Evolutionary conservation across 768 basidiomycete genomes (phyloP), one percentile per base, ranked within the genome.

Genomic region (Crucibulum laeve): DNA sequence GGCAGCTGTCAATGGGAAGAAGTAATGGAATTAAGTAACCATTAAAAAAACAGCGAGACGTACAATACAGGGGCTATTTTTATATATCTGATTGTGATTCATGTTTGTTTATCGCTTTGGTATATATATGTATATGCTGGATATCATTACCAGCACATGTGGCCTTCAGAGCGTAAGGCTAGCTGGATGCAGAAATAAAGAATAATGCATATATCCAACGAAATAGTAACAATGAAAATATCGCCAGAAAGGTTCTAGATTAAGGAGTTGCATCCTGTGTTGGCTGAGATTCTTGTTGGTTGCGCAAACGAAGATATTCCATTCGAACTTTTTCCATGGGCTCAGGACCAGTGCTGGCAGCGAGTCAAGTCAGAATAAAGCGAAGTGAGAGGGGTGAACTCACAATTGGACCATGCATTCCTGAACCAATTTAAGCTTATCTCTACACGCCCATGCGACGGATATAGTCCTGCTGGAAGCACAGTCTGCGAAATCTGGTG

Each of bases 381-480:
- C 22, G 10, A 44, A 25, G 24, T 11, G 38, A 40, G 30, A 19
- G 25, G 28, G 17, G 14, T 28, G n/a, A 5, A 70, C 87, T 57
- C 56, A 92, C 91, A 79, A 90, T 58, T 81, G 78, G 11, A 82
- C 55, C 77, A 94, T 84, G 59, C 91, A 94, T 1, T 76, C 73
- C 57, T 93, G 86, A 33, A 93, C 71, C 10, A 64, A 69, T 53
- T 77, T 80, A 42, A 87, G 77, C 57, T 83, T 74, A 24, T 70
- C 71, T 57, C 74, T 79, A 58, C 91, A 94, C 18, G 82, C 78
- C 91, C 91, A 94, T 11, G 83, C 84, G 19, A 92, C 84, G 4
- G 91, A 89, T 40, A 94, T 63, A 3, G 84, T 87, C 5, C 91
- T 79, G 5, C 89, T 89, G 42, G 75, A 69, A 1, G 87, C 83